Conservation (phyloP, 768 basidiomycete genomes). For the Pisolithus orientalis region DNA sequence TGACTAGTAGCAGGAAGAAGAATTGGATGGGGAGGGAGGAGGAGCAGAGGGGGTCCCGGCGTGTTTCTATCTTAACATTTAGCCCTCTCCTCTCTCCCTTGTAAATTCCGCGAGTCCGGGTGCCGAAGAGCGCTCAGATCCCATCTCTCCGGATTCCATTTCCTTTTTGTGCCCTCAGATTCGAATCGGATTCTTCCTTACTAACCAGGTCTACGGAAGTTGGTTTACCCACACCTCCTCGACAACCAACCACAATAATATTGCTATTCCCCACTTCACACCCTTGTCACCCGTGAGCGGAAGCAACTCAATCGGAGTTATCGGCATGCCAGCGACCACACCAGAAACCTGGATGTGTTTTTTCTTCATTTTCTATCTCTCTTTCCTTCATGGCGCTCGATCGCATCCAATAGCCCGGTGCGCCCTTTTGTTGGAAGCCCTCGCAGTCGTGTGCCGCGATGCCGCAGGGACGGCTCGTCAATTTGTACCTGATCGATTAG, state of each 20-base stretch:
- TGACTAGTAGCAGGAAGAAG: constrained; percentile 18
- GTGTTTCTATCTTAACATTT: constrained; percentile 25
- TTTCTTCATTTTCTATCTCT: not conserved
- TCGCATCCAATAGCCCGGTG: not conserved
- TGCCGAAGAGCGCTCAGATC: constrained; percentile 21
- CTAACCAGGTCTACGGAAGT: too few species aligned
- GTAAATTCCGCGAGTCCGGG: constrained; percentile 32
- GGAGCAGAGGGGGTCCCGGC: constrained; percentile 16
- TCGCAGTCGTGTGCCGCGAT: too few species aligned
- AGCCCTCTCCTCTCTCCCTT: constrained; percentile 16
- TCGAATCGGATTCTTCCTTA: too few species aligned
- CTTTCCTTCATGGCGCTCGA: not conserved
- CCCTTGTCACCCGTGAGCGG: not conserved
- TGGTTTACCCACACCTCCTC: too few species aligned
- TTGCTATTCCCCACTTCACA: not conserved
- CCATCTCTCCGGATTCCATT: too few species aligned
- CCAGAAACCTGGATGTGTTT: not conserved
- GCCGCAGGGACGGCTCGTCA: too few species aligned
- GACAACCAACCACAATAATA: too few species aligned
- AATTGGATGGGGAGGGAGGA: constrained; percentile 17
- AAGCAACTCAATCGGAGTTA: not conserved
- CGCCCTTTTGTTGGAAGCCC: too few species aligned
- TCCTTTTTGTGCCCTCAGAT: too few species aligned
- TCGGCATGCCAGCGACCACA: not conserved
- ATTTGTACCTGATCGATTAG: too few species aligned